Base-by-base conservation (phyloP, 2,329 filamentous ascomycete species). In the Colletotrichum acutatum region DNA sequence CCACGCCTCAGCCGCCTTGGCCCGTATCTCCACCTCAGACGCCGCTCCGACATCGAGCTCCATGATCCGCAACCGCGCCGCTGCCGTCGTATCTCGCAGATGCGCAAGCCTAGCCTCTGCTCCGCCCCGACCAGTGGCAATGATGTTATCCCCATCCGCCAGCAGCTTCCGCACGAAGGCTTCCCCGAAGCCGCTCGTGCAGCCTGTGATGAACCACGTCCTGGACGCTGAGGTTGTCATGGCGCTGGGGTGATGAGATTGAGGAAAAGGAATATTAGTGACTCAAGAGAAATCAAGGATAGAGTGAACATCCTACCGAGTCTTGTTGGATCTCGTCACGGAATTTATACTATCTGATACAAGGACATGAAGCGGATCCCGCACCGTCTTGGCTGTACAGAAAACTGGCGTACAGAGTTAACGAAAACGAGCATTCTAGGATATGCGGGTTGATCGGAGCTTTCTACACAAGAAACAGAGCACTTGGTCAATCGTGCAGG, bases 121-220 rank as follows among this genome's bases (percentile, higher is more conserved):
- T 22, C 16, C 42, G 42, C 82, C 79, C 5, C 84, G 83, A 0
- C 83, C 83, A 0, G 83, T 85, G 0, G 84, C 84, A 64, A 86
- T 82, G 19, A 85, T 81, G 19, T 82, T 80, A 57, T 86, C 83
- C 0, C 83, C 84, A 2, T 76, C 75, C 24, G 80, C 78, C 11
- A 81, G 76, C 46, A 86, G 79, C 61, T 83, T 79, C 19, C 80
- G 78, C 5, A 82, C 82, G 22, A 85, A 77, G 5, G 77, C 61
- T 49, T 82, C 78, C 16, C 84, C 84, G 49, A 86, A 85, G 24
- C 84, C 84, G 61, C 81, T 85, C 9, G 83, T 84, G 75, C 82
- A 84, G 58, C 84, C 84, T 1, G 84, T 86, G 52, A 86, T 82
- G 19, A 86, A 53, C 82, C 81, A 84, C 5, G 62, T 70, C 24